A percentile compares a stretch with the other conserved stretches of the same genome.
Conservation (phyloP, 2,329 filamentous ascomycete genomes). For the Fusarium sp. region DNA sequence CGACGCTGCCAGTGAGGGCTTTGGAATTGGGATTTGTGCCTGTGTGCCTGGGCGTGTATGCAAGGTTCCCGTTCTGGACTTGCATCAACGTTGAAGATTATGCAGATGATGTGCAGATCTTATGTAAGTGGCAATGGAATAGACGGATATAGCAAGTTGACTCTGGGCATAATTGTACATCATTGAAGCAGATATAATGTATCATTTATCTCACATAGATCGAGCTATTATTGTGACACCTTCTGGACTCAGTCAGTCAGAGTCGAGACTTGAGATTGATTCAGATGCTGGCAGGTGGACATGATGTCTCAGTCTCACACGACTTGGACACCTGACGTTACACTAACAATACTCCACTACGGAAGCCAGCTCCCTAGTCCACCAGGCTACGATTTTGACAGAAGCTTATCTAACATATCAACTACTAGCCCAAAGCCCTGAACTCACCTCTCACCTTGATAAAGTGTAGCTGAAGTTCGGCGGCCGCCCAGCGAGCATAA, state of each 20-base stretch:
- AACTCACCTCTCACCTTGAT: background rate
- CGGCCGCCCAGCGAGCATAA: background rate
- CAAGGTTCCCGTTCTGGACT: background rate
- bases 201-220: background rate
- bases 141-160: background rate
- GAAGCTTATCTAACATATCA: constrained; percentile 10
- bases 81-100: background rate
- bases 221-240: rapidly evolving
- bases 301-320: constrained; percentile 9
- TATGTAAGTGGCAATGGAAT: background rate
- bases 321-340: background rate
- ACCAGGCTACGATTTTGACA: background rate
- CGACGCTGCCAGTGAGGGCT: background rate
- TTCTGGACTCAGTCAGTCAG: no score
- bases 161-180: background rate
- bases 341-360: background rate
- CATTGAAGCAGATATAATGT: no score
- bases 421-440: background rate
- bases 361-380: background rate
- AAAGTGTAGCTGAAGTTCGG: background rate
- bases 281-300: background rate
- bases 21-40: background rate
- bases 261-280: background rate
- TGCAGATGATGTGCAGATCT: background rate
- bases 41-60: background rate